Percentiles rank a stretch among this genome's conserved stretches.
These are phyloP conservation scores for Xanthoconium stramineum DNA, from an alignment of 768 basidiomycete species.

Conservation along the genomic window DNA sequence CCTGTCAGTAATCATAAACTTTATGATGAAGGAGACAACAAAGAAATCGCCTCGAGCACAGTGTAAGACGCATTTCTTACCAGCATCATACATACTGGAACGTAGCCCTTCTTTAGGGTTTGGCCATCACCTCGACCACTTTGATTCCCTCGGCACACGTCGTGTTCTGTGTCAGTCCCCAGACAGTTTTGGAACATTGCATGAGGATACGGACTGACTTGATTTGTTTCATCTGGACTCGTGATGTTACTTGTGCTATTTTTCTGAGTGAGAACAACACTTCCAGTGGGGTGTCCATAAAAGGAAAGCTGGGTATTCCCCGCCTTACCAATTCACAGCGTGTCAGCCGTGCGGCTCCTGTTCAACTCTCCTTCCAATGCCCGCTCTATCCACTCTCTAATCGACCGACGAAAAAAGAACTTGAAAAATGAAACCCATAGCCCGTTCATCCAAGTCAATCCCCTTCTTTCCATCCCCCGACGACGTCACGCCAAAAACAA, in stretches of 20 bases:
- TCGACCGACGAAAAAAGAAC: not conserved
- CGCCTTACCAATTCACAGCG: not conserved
- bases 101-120: no score
- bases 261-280: not conserved
- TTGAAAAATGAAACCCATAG: not conserved
- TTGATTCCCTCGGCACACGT: no score
- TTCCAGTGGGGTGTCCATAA: slow-evolving; percentile 6
- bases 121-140: no score
- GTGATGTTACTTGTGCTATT: not conserved
- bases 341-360: not conserved
- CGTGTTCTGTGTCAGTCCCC: no score
- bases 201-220: no score
- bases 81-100: no score
- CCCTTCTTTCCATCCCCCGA: not conserved
- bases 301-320: slow-evolving; percentile 5
- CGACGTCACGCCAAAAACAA: not conserved
- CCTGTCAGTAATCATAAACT: slow-evolving; percentile 19
- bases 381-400: not conserved
- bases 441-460: not conserved
- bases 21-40: no score
- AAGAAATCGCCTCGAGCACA: no score
- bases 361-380: not conserved
- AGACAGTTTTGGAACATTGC: no score
- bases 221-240: not conserved
- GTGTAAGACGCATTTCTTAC: not conserved